Conservation (phyloP, 306 rosid genomes). For the Malus sieversii region DNA sequence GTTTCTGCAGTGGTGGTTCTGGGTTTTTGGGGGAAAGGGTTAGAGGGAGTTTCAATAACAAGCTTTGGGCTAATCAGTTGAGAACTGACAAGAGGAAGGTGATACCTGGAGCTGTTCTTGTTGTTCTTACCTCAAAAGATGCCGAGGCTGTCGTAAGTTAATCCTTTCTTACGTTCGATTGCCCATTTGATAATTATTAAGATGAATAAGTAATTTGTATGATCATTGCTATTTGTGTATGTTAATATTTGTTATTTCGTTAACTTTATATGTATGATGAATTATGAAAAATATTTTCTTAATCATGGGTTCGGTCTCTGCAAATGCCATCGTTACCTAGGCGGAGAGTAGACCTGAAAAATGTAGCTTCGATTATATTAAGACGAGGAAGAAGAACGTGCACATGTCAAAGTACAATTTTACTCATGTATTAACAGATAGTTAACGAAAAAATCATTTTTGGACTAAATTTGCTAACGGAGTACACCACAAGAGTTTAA, state of each 20-base stretch:
- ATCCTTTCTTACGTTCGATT: background rate
- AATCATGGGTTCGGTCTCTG: slow-evolving; percentile 22
- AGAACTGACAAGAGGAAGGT: slow-evolving; percentile 41
- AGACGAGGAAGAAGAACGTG: slow-evolving; percentile 44
- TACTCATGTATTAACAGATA: too few relatives aligned
- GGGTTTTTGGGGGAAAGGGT: slow-evolving; percentile 54
- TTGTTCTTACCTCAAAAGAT: slow-evolving; percentile 52
- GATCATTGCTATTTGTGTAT: background rate
- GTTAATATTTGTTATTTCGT: background rate
- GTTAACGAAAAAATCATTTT: too few relatives aligned
- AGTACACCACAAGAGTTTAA: too few relatives aligned
- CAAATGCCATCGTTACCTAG: slow-evolving; percentile 44
- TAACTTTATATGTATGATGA: slow-evolving; percentile 8
- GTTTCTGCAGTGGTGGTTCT: slow-evolving; percentile 26
- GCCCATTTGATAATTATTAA: background rate
- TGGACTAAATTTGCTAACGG: too few relatives aligned
- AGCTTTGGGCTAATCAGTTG: slow-evolving; percentile 30
- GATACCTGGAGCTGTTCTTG: slow-evolving; percentile 41
- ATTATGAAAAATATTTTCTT: slow-evolving; percentile 2
- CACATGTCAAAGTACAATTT: too few relatives aligned
- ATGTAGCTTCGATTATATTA: slow-evolving; percentile 72
- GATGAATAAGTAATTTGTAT: background rate
- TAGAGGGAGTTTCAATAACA: slow-evolving; percentile 37
- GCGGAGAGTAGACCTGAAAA: slow-evolving; percentile 57
- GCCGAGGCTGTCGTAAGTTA: slow-evolving; percentile 53